These are phyloP conservation scores for Ceratobasidium sp. DNA, from an alignment of 1,284 basidiomycete genomes.

Conservation along the genomic window DNA sequence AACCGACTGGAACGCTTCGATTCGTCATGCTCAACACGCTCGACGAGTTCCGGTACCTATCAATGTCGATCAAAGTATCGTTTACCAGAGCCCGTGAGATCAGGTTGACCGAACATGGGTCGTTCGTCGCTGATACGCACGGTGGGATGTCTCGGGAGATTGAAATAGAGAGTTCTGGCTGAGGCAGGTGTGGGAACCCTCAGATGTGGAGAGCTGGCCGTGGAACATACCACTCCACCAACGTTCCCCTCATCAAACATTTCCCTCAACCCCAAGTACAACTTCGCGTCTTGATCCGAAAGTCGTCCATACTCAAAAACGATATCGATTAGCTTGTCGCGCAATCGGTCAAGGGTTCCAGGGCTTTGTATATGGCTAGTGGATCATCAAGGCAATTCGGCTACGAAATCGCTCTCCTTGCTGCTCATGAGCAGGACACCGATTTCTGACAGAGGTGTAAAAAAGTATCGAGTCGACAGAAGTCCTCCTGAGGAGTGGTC, in stretches of 20 bases:
- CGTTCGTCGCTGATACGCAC: slow-evolving; percentile 54
- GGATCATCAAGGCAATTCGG: neutral
- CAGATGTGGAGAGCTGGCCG: slow-evolving; percentile 58
- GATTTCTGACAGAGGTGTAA: no score
- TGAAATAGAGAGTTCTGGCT: slow-evolving; percentile 54
- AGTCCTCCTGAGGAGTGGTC: no score
- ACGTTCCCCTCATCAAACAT: neutral
- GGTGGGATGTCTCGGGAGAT: slow-evolving; percentile 66
- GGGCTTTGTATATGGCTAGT: neutral
- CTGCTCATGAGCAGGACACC: neutral
- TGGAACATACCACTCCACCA: no score
- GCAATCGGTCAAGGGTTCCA: neutral
- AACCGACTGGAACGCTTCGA: slow-evolving; percentile 50
- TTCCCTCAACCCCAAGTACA: neutral
- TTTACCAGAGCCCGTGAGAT: slow-evolving; percentile 46
- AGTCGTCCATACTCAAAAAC: neutral
- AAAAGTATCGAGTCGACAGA: no score
- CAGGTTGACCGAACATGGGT: slow-evolving; percentile 48
- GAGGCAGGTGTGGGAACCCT: slow-evolving; percentile 61
- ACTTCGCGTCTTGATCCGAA: neutral
- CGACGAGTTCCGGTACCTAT: slow-evolving; percentile 58
- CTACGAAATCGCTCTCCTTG: neutral
- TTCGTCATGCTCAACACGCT: slow-evolving; percentile 61
- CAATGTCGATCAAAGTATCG: slow-evolving; percentile 44
- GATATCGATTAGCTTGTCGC: neutral